phyloP scores from a whole-genome alignment of 2,329 filamentous ascomycete species.

The Aspergillus neoniger region DNA sequence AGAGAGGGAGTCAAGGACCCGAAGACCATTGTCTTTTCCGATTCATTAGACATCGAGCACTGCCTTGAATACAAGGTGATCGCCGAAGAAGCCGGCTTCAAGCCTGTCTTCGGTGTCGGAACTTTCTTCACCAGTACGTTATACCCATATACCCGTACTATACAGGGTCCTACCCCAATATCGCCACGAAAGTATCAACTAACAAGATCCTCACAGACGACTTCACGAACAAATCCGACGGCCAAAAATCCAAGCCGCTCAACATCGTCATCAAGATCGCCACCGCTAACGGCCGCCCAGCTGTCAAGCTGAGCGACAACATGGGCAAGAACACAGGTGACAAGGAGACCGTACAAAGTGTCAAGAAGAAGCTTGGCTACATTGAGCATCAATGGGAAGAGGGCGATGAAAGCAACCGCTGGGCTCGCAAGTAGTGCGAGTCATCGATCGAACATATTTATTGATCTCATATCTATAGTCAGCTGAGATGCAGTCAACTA shows the following conservation, averaged over 20 bases:
- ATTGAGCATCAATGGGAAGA: constrained; percentile 79
- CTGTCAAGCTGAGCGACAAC: constrained; percentile 93
- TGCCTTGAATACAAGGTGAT: constrained; percentile 88
- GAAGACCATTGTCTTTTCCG: constrained; percentile 93
- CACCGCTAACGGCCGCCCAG: constrained; percentile 75
- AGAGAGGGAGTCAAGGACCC: constrained; percentile 70
- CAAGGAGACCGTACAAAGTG: constrained; percentile 71
- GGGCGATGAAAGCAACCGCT: constrained; percentile 56
- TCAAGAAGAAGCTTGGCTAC: constrained; percentile 86
- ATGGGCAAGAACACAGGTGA: constrained; percentile 93
- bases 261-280: constrained; percentile 99
- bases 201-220: constrained; percentile 61
- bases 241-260: constrained; percentile 81
- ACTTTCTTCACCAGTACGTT: constrained; percentile 82
- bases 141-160: neutral
- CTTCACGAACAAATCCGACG: constrained; percentile 70
- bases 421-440: neutral
- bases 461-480: neutral
- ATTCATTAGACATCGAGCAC: constrained; percentile 86
- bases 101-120: constrained; percentile 87
- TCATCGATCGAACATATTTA: too few relatives aligned
- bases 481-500: neutral
- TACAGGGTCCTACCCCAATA: neutral
- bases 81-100: constrained; percentile 77
- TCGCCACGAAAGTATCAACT: neutral